Conservation (phyloP, 1,284 basidiomycete genomes). For the Sporisorium exsertum region DNA sequence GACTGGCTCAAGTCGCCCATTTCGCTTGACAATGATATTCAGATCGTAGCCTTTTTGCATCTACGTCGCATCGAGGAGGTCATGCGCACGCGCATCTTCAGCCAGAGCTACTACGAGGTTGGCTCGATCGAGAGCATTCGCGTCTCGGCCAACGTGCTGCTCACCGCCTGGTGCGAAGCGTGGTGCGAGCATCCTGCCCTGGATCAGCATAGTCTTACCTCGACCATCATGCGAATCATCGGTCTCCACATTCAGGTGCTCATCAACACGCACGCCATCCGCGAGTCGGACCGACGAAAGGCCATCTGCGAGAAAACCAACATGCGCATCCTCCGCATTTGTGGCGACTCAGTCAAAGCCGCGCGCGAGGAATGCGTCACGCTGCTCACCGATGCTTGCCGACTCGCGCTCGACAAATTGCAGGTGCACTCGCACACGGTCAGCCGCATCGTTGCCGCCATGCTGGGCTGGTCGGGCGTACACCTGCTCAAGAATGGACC, state of each 20-base stretch:
- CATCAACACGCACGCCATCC: slow-evolving; percentile 51
- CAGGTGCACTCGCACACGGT: slow-evolving; percentile 29
- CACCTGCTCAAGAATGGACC: slow-evolving; percentile 51
- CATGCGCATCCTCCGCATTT: slow-evolving; percentile 48
- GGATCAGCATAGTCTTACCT: slow-evolving; percentile 35
- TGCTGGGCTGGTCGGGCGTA: slow-evolving; percentile 50
- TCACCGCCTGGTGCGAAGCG: slow-evolving; percentile 47
- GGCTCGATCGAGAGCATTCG: slow-evolving; percentile 53
- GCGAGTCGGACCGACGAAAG: slow-evolving; percentile 42
- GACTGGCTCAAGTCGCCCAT: slow-evolving; percentile 51
- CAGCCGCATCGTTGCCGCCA: slow-evolving; percentile 44
- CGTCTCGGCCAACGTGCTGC: slow-evolving; percentile 43
- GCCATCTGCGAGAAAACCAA: slow-evolving; percentile 43
- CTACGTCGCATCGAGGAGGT: slow-evolving; percentile 50
- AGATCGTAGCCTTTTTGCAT: slow-evolving; percentile 45
- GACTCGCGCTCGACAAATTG: slow-evolving; percentile 39
- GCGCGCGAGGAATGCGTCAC: slow-evolving; percentile 40
- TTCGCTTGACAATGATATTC: slow-evolving; percentile 41
- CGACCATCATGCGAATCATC: slow-evolving; percentile 49
- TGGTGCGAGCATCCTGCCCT: slow-evolving; percentile 51
- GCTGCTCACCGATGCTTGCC: slow-evolving; percentile 37
- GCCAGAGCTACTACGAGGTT: slow-evolving; percentile 52
- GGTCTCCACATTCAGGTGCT: slow-evolving; percentile 49
- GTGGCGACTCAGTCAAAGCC: slow-evolving; percentile 37
- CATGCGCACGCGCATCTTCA: slow-evolving; percentile 50